Conservation (phyloP, 495 filamentous ascomycete genomes). For the Opeltia flavorubescens region DNA sequence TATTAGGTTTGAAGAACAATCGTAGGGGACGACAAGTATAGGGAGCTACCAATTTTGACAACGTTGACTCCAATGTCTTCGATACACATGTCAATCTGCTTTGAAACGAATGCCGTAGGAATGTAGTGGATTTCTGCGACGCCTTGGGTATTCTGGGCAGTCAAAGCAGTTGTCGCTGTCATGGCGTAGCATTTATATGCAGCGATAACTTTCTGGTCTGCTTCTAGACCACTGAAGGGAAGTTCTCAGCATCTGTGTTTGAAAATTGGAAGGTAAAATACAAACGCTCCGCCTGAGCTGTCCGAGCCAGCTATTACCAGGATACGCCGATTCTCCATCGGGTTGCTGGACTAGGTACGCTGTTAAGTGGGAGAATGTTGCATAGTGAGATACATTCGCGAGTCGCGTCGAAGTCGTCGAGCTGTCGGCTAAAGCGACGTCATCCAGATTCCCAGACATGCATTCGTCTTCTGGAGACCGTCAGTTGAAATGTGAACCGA, state of each 20-base stretch:
- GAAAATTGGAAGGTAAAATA: slow-evolving; percentile 7
- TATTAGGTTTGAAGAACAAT: neutral
- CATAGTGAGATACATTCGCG: too few relatives aligned
- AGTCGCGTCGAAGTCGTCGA: neutral
- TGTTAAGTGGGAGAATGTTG: too few relatives aligned
- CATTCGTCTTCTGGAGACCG: too few relatives aligned
- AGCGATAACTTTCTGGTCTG: slow-evolving; percentile 88
- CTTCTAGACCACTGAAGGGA: slow-evolving; percentile 68
- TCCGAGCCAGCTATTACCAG: slow-evolving; percentile 79
- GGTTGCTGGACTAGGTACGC: neutral
- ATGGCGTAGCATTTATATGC: slow-evolving; percentile 89
- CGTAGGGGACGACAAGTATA: too few relatives aligned
- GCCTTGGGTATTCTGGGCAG: slow-evolving; percentile 82
- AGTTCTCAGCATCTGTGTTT: slow-evolving; percentile 1
- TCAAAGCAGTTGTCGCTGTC: slow-evolving; percentile 90
- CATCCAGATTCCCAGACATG: too few relatives aligned
- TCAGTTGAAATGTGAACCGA: too few relatives aligned
- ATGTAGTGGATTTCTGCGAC: slow-evolving; percentile 70
- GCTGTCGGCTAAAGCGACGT: slow-evolving; percentile 4
- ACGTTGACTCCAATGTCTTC: slow-evolving; percentile 79
- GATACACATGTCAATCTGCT: slow-evolving; percentile 73
- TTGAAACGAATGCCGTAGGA: slow-evolving; percentile 62
- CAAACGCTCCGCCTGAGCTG: slow-evolving; percentile 78
- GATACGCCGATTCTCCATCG: slow-evolving; percentile 36
- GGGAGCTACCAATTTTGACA: slow-evolving; percentile 86